A percentile compares a stretch with the other conserved stretches of the same genome.
phyloP scores from a whole-genome alignment of 208 protist species.

The Leishmania arabica region DNA sequence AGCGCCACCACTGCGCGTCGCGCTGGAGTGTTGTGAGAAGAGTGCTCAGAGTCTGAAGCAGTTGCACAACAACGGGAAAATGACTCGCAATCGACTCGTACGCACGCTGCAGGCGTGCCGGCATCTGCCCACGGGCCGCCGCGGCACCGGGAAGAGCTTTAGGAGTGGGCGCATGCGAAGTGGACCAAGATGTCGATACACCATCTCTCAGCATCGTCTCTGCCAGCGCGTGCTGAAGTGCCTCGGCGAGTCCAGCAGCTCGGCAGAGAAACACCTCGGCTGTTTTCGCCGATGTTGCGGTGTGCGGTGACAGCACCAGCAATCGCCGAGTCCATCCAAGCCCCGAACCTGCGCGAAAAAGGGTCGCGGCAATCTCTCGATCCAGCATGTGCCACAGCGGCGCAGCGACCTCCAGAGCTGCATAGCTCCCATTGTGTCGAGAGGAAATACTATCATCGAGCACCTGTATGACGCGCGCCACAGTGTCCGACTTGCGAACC shows the following conservation, averaged over 20 bases:
- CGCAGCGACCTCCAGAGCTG: neutral
- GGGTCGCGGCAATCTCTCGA: neutral
- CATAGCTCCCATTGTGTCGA: neutral
- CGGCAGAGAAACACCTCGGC: constrained; percentile 4
- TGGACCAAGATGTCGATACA: neutral
- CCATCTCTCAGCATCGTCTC: neutral
- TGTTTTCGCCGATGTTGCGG: neutral
- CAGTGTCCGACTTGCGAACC: neutral
- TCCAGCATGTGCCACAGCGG: constrained; percentile 20
- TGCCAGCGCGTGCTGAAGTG: neutral
- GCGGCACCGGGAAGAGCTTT: neutral
- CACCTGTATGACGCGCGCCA: constrained; percentile 13
- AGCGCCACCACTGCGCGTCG: constrained; percentile 1
- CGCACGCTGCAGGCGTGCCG: neutral
- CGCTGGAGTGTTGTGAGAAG: neutral
- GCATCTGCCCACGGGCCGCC: neutral
- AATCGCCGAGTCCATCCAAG: constrained; percentile 28
- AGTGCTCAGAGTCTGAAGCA: constrained; percentile 3
- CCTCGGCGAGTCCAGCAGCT: constrained; percentile 12
- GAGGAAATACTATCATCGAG: neutral
- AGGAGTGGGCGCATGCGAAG: neutral
- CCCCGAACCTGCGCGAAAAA: constrained; percentile 22
- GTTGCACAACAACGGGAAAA: constrained; percentile 12
- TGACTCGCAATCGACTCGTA: constrained; percentile 17
- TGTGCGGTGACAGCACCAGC: neutral